Percentiles rank a stretch among this genome's conserved stretches.
These are phyloP conservation scores for Annulohypoxylon stygium DNA, from an alignment of 495 filamentous ascomycete genomes.

Conservation along the genomic window DNA sequence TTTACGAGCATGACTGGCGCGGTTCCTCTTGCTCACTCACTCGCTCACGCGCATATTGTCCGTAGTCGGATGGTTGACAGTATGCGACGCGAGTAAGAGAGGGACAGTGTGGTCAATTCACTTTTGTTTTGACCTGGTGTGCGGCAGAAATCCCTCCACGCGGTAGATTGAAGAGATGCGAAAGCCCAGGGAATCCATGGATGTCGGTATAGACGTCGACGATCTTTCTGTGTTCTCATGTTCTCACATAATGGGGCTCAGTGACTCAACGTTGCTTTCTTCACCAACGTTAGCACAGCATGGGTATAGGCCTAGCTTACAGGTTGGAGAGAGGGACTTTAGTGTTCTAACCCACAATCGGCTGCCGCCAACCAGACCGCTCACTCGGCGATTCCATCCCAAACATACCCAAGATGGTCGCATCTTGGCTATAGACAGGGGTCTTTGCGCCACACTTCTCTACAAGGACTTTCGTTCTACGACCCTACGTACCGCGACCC, in stretches of 20 bases:
- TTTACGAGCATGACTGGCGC: conserved; percentile 47
- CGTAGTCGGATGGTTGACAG: conserved; percentile 37
- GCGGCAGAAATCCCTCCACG: conserved; percentile 2
- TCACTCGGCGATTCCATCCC: conserved; percentile 46
- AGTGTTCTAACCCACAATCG: conserved; percentile 35
- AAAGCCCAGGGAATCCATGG: background rate
- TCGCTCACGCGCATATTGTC: conserved; percentile 44
- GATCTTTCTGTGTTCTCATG: background rate
- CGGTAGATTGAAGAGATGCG: background rate
- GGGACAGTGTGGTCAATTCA: conserved; percentile 15
- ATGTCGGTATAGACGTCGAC: conserved; percentile 5
- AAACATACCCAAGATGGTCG: conserved; percentile 41
- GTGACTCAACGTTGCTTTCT: conserved; percentile 41
- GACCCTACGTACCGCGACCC: conserved; percentile 40
- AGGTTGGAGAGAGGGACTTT: conserved; percentile 23
- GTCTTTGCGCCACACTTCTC: conserved; percentile 45
- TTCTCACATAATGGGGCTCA: conserved; percentile 15
- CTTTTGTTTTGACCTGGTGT: background rate
- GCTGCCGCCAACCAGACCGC: conserved; percentile 44
- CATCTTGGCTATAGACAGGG: conserved; percentile 47
- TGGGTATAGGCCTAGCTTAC: conserved; percentile 8
- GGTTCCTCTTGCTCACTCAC: conserved; percentile 39
- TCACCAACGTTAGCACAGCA: conserved; percentile 32
- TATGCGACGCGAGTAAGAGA: conserved; percentile 35
- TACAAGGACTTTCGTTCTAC: conserved; percentile 31